Base-by-base conservation (phyloP, 139 green algal species). In the Auxenochlorella protothecoides region DNA sequence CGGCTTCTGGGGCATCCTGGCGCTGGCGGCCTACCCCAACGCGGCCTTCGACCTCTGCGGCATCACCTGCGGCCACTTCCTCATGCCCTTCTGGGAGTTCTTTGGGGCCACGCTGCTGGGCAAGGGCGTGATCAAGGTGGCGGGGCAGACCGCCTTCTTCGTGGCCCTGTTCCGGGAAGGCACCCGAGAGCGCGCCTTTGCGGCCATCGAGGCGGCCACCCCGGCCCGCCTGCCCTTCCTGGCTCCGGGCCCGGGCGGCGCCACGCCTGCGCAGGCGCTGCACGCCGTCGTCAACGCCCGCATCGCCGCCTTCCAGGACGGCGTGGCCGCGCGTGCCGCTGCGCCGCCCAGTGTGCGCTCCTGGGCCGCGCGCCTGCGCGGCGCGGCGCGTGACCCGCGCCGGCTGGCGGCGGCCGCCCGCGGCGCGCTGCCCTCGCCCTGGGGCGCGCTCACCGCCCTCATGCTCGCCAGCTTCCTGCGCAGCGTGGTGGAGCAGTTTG, bases 11-110 rank as follows among this genome's bases (percentile, higher is more conserved):
- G 91, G 86, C 52, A 91, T 97, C n/a, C 80, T 97, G 55, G 66
- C 92, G 68, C 80, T 97, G n/a, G 85, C 90, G 6, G 87, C 89
- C 6, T 97, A 86, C 81, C 92, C 92, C 44, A 97, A 97, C 76
- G 88, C 89, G 15, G 83, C 85, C 6, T 97, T 97, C 75, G 92
- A 97, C 79, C 79, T 97, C 57, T 97, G 92, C 81, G 92, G 92
- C 65, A 91, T 97, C 59, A 90, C 83, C 84, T 97, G 92, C 77
- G 92, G 92, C 55, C 85, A 86, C 65, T 97, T 95, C 82, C 71
- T 83, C 65, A 96, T 97, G 86, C 90, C 90, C 13, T 97, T 97
- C 68, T 96, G 88, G 90, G 71, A 86, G 70, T 97, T 97, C 70
- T 94, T 97, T 71, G 86, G 83, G 0, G 92, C 85, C 16, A 93